phyloP scores from a whole-genome alignment of 2,329 filamentous ascomycete genomes.

The Aspergillus phoenicis region DNA sequence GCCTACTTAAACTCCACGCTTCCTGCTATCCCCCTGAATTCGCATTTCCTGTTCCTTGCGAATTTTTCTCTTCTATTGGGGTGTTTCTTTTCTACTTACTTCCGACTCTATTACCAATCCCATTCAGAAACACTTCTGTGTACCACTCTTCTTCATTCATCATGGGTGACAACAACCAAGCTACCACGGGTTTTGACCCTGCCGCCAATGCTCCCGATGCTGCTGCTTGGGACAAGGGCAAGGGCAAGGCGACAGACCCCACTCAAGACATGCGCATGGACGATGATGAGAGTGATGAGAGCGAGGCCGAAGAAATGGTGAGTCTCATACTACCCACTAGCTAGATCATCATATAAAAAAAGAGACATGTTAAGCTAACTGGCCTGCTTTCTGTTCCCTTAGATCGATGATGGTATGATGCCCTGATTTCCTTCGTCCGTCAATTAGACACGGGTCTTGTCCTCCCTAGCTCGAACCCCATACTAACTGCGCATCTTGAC shows the following conservation, averaged over 20 bases:
- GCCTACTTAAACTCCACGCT: constrained; percentile 16
- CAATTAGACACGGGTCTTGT: not conserved
- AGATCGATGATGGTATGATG: constrained; percentile 11
- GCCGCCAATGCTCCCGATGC: constrained; percentile 41
- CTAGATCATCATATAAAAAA: not conserved
- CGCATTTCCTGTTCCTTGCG: constrained; percentile 32
- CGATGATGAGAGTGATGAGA: constrained; percentile 72
- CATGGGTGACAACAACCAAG: constrained; percentile 40
- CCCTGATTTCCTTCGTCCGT: not conserved
- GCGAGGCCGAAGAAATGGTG: constrained; percentile 51
- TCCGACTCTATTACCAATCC: constrained; percentile 18
- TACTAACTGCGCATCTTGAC: constrained; percentile 17
- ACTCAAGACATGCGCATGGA: constrained; percentile 69
- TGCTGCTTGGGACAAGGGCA: constrained; percentile 70
- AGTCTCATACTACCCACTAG: constrained; percentile 16
- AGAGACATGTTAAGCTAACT: not conserved
- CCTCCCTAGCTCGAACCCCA: not conserved
- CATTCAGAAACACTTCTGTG: constrained; percentile 2
- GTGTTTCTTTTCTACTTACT: constrained; percentile 57
- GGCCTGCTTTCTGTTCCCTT: not conserved
- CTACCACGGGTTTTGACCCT: constrained; percentile 39
- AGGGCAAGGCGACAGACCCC: constrained; percentile 71
- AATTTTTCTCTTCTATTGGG: constrained; percentile 54
- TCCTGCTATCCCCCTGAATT: not conserved
- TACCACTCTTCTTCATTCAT: constrained; percentile 14